Evolutionary conservation across 176 grass and related monocot genomes (phyloP).

Genomic region (Carex cristatella): DNA sequence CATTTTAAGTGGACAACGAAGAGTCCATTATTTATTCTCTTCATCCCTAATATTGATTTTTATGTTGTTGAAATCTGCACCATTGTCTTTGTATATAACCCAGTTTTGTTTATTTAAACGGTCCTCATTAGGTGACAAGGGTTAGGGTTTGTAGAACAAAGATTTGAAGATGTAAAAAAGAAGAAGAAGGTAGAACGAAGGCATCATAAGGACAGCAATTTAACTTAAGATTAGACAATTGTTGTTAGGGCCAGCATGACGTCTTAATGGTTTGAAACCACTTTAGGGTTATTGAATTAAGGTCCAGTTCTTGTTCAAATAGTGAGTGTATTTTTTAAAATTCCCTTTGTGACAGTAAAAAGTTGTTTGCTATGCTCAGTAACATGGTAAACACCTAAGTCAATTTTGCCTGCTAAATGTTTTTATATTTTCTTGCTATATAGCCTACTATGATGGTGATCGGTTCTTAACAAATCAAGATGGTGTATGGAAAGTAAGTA

Average conservation of each 20-base stretch:
- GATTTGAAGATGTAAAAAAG: neutral
- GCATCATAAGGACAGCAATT: neutral
- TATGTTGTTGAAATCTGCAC: neutral
- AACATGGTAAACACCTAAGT: neutral
- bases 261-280: neutral
- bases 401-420: neutral
- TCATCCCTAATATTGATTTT: neutral
- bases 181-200: neutral
- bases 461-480: constrained; percentile 81
- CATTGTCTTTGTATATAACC: neutral
- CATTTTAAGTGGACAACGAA: neutral
- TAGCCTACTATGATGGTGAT: constrained; percentile 82
- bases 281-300: constrained; percentile 1
- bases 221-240: neutral
- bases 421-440: constrained; percentile 21
- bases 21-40: neutral
- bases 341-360: neutral
- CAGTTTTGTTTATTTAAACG: neutral
- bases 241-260: neutral
- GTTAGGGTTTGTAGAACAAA: neutral
- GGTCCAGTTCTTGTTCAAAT: neutral
- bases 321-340: neutral
- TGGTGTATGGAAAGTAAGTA: constrained; percentile 82
- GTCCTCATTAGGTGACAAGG: neutral
- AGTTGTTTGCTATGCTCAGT: neutral